Percentiles rank a stretch among this genome's conserved stretches.
These are phyloP conservation scores for Pseudogymnoascus sp. DNA, from an alignment of 2,329 filamentous ascomycete genomes.

Conservation along the genomic window DNA sequence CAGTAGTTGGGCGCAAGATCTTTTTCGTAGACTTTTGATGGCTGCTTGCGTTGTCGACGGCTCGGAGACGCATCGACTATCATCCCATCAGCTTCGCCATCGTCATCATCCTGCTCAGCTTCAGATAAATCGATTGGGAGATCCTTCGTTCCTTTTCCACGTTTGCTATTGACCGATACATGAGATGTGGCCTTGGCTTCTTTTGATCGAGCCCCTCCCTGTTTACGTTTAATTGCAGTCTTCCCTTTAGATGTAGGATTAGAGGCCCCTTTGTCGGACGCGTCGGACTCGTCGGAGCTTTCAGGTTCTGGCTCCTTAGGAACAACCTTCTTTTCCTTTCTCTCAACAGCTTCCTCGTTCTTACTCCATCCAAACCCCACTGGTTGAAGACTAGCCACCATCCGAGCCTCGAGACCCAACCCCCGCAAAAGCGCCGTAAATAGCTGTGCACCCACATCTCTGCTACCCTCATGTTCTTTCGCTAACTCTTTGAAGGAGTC, in stretches of 20 bases:
- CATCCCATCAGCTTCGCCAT: slow-evolving; percentile 42
- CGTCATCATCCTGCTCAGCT: slow-evolving; percentile 44
- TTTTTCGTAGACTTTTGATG: slow-evolving; percentile 53
- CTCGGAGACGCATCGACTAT: slow-evolving; percentile 43
- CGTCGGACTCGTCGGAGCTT: slow-evolving; percentile 21
- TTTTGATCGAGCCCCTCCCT: slow-evolving; percentile 12
- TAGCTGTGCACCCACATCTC: slow-evolving; percentile 80
- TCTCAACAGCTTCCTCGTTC: slow-evolving; percentile 61
- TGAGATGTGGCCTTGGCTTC: slow-evolving; percentile 21
- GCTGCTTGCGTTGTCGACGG: slow-evolving; percentile 11
- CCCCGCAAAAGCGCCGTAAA: slow-evolving; percentile 80
- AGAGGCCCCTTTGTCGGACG: slow-evolving; percentile 5
- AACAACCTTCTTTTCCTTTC: slow-evolving; percentile 21
- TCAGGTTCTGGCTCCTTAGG: slow-evolving; percentile 33
- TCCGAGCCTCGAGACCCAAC: slow-evolving; percentile 70
- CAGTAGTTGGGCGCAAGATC: slow-evolving; percentile 86
- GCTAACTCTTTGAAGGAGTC: slow-evolving; percentile 63
- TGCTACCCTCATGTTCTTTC: slow-evolving; percentile 64
- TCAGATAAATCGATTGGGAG: slow-evolving; percentile 35
- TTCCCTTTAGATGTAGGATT: slow-evolving; percentile 15
- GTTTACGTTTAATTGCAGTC: slow-evolving; percentile 16
- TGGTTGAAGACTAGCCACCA: slow-evolving; percentile 79
- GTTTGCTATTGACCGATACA: slow-evolving; percentile 13
- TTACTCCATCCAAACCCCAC: slow-evolving; percentile 88
- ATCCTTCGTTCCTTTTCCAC: slow-evolving; percentile 25